A percentile compares a stretch with the other conserved stretches of the same genome.
Conservation (phyloP, 1,139 yeast genomes). For the Hemisphaericaspora lyxosophila region DNA sequence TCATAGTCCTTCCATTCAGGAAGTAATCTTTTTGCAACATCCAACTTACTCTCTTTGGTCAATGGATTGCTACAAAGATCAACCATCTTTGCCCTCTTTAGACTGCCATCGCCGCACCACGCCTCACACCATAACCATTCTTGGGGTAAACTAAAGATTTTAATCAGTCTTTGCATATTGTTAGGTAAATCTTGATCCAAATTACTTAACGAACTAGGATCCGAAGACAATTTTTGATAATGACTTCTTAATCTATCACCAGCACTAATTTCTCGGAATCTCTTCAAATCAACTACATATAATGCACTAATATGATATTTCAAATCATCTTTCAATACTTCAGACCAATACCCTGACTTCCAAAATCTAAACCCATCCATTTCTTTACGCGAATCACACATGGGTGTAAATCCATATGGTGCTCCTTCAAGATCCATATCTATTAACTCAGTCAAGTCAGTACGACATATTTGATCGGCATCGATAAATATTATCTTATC, state of each 20-base stretch:
- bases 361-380: conserved; percentile 90
- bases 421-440: conserved; percentile 71
- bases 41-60: conserved; percentile 74
- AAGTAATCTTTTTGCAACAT: conserved; percentile 68
- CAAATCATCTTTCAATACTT: conserved; percentile 53
- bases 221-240: conserved; percentile 78
- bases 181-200: conserved; percentile 93
- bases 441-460: conserved; percentile 68
- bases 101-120: conserved; percentile 75
- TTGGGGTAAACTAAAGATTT: conserved; percentile 71
- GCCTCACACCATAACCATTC: conserved; percentile 95
- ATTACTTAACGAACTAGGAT: conserved; percentile 74
- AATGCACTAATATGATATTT: conserved; percentile 85
- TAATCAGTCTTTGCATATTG: conserved; percentile 66
- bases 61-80: conserved; percentile 83
- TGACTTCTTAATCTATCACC: conserved; percentile 85
- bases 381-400: conserved; percentile 79
- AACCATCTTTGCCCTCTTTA: conserved; percentile 67
- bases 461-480: conserved; percentile 76
- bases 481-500: conserved; percentile 81
- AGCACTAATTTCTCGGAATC: conserved; percentile 63
- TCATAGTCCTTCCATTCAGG: conserved; percentile 79
- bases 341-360: conserved; percentile 91
- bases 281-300: conserved; percentile 72
- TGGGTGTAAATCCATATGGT: conserved; percentile 82